Base-by-base conservation (phyloP, 192 early-diverging fungal genomes). In the Mortierella antarctica region DNA sequence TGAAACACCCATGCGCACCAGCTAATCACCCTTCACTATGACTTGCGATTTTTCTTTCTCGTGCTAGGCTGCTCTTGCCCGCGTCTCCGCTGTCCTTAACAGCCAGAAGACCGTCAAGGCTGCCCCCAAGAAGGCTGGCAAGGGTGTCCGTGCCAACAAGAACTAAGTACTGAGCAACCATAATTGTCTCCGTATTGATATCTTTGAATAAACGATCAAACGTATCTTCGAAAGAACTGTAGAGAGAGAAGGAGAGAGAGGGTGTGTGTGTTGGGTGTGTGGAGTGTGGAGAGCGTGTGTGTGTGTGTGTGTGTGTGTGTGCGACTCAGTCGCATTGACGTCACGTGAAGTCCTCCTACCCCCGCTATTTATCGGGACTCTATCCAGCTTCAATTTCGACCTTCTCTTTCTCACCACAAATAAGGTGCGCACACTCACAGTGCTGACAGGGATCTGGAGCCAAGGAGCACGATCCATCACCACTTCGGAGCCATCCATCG, bases 21-120 rank as follows among this genome's bases (percentile, higher is more conserved):
- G 31, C 57, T 58, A 12, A 31, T 31, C 3, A 31, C 31, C 31
- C 3, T 31, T 31, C 31, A 31, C 31, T 1, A 31, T 31, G 31
- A 31, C 31, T 31, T 31, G 31, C 14, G 62, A 57, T 50, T 47
- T 6, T 59, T 40, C 1, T 44, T 66, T 41, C 20, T 60, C 23
- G 13, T 10, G 41, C 9, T 78, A 91, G 89, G 87, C 88, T 71
- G 92, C 94, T 63, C 86, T 93, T 64, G 91, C 91, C 71, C 92
- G 94, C 75, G 87, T 89, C 52, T 84, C 87, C 44, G 85, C 90
- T 53, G 78, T 95, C 81, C 72, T 88, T 71, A 85, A 89, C 66
- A 73, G 85, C 60, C 89, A 92, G 82, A 90, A 88, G 78, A 83
- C 84, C 57, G 71, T 74, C 64, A 89, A 90, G 85, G 82, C 73